Evolutionary conservation across 257 asterid species (phyloP).

Genomic region (Solanum chmielewskii): DNA sequence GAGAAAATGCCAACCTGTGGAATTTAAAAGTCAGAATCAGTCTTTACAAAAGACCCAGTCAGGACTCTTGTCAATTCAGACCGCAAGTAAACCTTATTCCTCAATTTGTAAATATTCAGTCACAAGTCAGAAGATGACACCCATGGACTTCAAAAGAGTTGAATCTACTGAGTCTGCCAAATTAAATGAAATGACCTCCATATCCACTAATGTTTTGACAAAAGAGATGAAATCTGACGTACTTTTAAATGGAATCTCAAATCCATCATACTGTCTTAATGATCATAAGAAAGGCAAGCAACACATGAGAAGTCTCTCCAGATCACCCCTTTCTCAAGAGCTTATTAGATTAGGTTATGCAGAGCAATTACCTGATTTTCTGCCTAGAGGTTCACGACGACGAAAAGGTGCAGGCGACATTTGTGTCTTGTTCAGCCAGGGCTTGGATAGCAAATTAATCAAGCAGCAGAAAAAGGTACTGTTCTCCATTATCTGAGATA

Average conservation of each 20-base stretch:
- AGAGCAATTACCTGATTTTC: constrained; percentile 40
- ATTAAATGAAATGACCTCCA: constrained; percentile 6
- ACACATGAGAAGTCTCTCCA: constrained; percentile 15
- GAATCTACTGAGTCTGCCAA: constrained; percentile 12
- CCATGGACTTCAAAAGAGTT: constrained; percentile 6
- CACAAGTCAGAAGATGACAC: constrained; percentile 1
- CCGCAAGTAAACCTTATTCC: constrained; percentile 3
- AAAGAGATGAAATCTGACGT: constrained; percentile 10
- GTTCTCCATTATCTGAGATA: neutral
- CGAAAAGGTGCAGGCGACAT: constrained; percentile 23
- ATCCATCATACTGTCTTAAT: constrained; percentile 12
- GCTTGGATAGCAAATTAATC: constrained; percentile 36
- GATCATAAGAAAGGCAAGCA: constrained; percentile 14
- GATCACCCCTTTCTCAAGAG: constrained; percentile 53
- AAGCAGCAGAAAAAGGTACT: constrained; percentile 55
- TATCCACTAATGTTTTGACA: constrained; percentile 8
- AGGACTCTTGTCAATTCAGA: constrained; percentile 6
- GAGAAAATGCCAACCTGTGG: constrained; percentile 19
- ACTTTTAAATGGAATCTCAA: constrained; percentile 7
- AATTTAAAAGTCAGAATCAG: constrained; percentile 18
- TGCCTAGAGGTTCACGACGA: constrained; percentile 49
- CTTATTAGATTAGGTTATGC: constrained; percentile 49
- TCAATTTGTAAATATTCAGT: constrained; percentile 7
- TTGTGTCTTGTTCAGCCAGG: constrained; percentile 64
- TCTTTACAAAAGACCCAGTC: constrained; percentile 11